These are phyloP conservation scores for Breynia disticha DNA, from an alignment of 441 rosid species.

Conservation along the genomic window DNA sequence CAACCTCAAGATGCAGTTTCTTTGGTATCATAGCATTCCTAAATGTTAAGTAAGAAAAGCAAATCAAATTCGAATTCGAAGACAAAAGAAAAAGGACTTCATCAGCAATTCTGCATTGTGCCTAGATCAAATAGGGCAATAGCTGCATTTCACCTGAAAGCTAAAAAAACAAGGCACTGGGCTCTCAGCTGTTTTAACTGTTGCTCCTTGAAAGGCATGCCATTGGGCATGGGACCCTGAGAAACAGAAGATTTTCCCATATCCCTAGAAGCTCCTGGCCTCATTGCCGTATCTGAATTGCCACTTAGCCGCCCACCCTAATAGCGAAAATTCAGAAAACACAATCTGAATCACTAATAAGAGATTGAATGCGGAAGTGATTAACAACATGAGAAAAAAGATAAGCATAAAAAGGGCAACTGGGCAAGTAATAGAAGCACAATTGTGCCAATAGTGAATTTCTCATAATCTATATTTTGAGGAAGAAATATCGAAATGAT, in stretches of 20 bases:
- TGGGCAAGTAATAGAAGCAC: no score
- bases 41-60: constrained; percentile 10
- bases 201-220: constrained; percentile 78
- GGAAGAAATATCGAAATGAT: no score
- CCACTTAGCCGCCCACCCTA: constrained; percentile 51
- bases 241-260: constrained; percentile 57
- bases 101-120: constrained; percentile 9
- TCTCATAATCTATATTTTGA: no score
- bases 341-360: not conserved
- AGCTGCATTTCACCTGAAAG: constrained; percentile 52
- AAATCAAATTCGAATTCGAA: not conserved
- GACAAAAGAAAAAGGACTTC: constrained; percentile 7
- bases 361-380: not conserved
- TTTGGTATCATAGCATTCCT: constrained; percentile 78
- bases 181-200: constrained; percentile 95
- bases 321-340: constrained; percentile 6
- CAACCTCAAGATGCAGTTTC: constrained; percentile 82
- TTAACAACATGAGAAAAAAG: not conserved
- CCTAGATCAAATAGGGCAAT: constrained; percentile 6
- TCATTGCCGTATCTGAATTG: constrained; percentile 39
- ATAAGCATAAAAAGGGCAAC: not conserved
- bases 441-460: no score
- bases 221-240: constrained; percentile 32
- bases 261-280: constrained; percentile 47
- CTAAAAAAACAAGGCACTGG: constrained; percentile 89